Conservation (phyloP, 2,329 filamentous ascomycete species). For the Cladosporium sp. region DNA sequence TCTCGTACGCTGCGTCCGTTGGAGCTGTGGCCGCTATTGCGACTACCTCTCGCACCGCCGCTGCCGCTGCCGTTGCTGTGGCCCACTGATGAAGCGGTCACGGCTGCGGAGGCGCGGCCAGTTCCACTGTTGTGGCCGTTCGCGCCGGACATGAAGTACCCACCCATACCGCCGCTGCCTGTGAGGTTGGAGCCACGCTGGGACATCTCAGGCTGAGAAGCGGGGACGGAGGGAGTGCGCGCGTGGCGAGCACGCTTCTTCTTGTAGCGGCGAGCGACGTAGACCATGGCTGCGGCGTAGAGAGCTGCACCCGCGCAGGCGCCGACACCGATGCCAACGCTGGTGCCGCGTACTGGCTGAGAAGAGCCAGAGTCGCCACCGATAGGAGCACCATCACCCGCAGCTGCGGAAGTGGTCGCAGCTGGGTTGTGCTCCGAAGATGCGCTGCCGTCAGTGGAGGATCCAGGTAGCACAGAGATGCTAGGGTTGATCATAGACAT, state of each 20-base stretch:
- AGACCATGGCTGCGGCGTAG: constrained; percentile 94
- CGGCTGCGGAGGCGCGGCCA: constrained; percentile 13
- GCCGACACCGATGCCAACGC: constrained; percentile 35
- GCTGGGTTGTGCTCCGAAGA: constrained; percentile 39
- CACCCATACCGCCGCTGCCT: constrained; percentile 37
- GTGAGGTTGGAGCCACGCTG: constrained; percentile 27
- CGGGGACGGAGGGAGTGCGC: constrained; percentile 71
- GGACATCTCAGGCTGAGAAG: constrained; percentile 56
- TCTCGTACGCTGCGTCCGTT: constrained; percentile 61
- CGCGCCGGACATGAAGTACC: constrained; percentile 65
- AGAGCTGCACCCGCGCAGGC: constrained; percentile 58
- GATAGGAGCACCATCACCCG: constrained; percentile 46
- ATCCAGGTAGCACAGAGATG: constrained; percentile 62
- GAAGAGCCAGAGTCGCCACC: constrained; percentile 48
- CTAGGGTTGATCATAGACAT: constrained; percentile 79
- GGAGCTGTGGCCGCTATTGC: constrained; percentile 59
- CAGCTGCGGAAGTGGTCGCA: constrained; percentile 28
- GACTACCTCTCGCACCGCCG: constrained; percentile 33
- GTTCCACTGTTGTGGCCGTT: constrained; percentile 37
- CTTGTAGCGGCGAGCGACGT: constrained; percentile 85
- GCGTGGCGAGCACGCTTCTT: constrained; percentile 66
- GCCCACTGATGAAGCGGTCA: constrained; percentile 4
- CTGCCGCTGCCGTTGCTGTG: constrained; percentile 39
- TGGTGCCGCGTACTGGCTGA: constrained; percentile 60
- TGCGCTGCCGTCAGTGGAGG: constrained; percentile 39